Percentiles rank a stretch among this genome's conserved stretches.
Evolutionary conservation across 2,329 filamentous ascomycete species (phyloP).

Genomic region (Ceratocystis eucalypticola): DNA sequence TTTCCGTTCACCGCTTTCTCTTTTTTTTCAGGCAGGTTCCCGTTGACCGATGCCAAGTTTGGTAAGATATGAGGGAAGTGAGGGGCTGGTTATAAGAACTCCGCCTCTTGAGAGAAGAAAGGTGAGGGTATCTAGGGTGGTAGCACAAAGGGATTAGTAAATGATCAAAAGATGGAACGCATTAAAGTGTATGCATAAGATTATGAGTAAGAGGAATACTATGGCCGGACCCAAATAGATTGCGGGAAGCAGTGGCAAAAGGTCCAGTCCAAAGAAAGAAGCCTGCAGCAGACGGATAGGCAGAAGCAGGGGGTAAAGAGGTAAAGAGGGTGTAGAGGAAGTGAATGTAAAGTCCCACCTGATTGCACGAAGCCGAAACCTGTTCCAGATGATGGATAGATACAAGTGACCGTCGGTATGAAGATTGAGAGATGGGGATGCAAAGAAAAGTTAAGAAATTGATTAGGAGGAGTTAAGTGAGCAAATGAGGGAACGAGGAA

Average conservation of each 20-base stretch:
- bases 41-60: not conserved
- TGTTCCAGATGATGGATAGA: not conserved
- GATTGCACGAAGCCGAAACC: not conserved
- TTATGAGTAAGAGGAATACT: too few species aligned
- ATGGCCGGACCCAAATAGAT: too few species aligned
- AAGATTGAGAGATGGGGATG: not conserved
- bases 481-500: not conserved
- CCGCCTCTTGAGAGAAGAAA: too few species aligned
- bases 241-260: not conserved
- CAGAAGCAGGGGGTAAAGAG: not conserved
- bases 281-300: not conserved
- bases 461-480: not conserved
- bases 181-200: too few species aligned
- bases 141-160: not conserved
- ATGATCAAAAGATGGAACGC: not conserved
- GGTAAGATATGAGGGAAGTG: not conserved
- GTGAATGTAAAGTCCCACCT: not conserved
- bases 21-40: conserved; percentile 1
- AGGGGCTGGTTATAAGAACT: not conserved
- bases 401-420: not conserved
- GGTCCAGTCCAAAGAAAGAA: not conserved
- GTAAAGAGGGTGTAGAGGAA: not conserved
- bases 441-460: not conserved
- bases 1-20: conserved; percentile 12
- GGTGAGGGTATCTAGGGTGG: not conserved